Base-by-base conservation (phyloP, 164 flowering plant genomes). In the Vitis rupestris region DNA sequence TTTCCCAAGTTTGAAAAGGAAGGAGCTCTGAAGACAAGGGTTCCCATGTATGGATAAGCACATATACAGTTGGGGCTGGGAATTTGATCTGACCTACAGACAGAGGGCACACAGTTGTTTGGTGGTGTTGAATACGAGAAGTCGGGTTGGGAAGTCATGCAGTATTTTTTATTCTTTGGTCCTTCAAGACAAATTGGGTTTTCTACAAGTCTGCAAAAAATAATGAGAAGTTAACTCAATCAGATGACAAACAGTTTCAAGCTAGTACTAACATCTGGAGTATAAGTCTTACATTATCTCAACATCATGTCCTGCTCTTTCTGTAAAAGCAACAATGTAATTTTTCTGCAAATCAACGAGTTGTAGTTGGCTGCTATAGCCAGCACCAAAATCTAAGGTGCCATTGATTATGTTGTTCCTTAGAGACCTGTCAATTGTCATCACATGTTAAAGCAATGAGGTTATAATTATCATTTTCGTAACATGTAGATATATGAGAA, bases 61-160 rank as follows among this genome's bases (percentile, higher is more conserved):
- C 92, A 87, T 59, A 60, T 57, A 66, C 92, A 87, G 29, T 60
- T 81, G 51, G 89, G 88, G 75, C 86, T 87, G 27, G 80, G 65
- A 56, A 60, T 59, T 72, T 80, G 78, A 68, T 70, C 71, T 5
- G 75, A 52, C 55, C 48, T 65, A 72, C 92, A 87, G 5, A 15
- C 17, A 61, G 13, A 44, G 4, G 83, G 75, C 7, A 29, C 1
- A 70, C 91, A 87, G 37, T 80, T 83, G 3, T 63, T 68, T 16
- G 44, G 60, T 9, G 75, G 76, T 29, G 86, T 85, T 1, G 82
- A 63, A 71, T 85, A 83, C 14, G 84, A 50, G 30, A 76, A 17
- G 48, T 31, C 69, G 9, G 78, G 12, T 29, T 62, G 67, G 23
- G 79, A 48, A 53, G 67, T 47, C 13, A 10, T 52, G 68, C 88